Base-by-base conservation (phyloP, 805 yeast genomes). In the Saccharomycopsis schoenii region DNA sequence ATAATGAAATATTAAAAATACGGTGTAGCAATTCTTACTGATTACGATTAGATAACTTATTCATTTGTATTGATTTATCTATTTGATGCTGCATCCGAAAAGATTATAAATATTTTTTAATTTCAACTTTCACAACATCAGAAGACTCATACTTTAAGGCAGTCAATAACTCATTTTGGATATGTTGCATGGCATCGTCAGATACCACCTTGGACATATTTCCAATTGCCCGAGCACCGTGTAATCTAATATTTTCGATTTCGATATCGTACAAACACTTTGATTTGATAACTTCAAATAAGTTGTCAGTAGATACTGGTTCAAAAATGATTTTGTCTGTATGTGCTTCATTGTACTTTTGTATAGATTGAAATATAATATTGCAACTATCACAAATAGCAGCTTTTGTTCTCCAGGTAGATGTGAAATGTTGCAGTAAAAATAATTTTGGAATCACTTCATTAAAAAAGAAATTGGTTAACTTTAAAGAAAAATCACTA, bases 371-470 rank as follows among this genome's bases (percentile, higher is more conserved):
- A 1, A 67, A 58, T 11, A 74, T 40, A 9, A 62, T 61, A 1
- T 59, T 68, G 34, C 81, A 70, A 10, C 75, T 73, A 58, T 81
- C 83, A 64, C 75, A 77, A 19, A 73, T 72, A 1, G 77, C 76
- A 1, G 78, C 62, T 65, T 83, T 82, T 1, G 85, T 76, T 66
- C 86, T 78, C 93, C 93, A 87, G 0, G 89, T 80, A 58, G 74
- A 73, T 0, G 75, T 58, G 40, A 72, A 55, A 24, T 57, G 59
- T 58, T 69, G 55, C 59, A 69, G 62, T 36, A 66, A 67, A 68
- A 70, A 72, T 69, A 77, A 65, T 2, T 61, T 55, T 4, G 61
- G 57, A 59, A 73, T 63, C 43, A 69, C 55, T 11, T 66, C 64
- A 63, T 74, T 63, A 1, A 76, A 69, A 61, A 77, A 74, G 57